Evolutionary conservation across 1,284 basidiomycete species (phyloP), one percentile per base, ranked within the genome.

Genomic region (Leccinum pallidistipes): DNA sequence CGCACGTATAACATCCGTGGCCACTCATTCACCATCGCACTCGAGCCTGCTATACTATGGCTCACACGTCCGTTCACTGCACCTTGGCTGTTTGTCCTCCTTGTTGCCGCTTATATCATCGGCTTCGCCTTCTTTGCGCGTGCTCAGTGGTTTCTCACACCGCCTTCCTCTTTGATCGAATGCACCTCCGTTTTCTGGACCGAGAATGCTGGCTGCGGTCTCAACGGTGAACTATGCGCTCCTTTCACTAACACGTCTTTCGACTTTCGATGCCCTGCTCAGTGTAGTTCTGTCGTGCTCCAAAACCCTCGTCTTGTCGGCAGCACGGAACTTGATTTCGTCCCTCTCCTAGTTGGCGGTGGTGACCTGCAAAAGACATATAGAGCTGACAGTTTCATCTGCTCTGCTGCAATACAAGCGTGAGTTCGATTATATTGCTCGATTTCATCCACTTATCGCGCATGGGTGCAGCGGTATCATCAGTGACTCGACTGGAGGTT

Each of bases 351-450:
- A 55, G 90, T 96, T 1, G 94, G 94, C 9, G 94, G 94, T 14
- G 91, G 91, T 4, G 89, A 92, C 72, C 66, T 63, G 3, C 79
- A 86, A 55, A 69, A 73, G 31, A 92, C 91, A 3, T 95, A 95
- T 69, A 81, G 94, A 68, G 92, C 86, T 1, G 94, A 96, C 72
- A 88, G 82, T 56, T 96, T 95, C 72, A 83, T 95, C 38, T 96
- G 94, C 72, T 86, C 92, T 40, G 87, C 93, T 49, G 93, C 93
- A n/a, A 81, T 89, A 38, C 92, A 93, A 79, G 83, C 86, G 90
- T 92, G 69, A 76, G 86, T 81, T 3, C 11, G 40, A 55, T 36
- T 55, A 10, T 61, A 1, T 52, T 51, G 2, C 11, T 51, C 51
- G 16, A 16, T 21, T 32, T 32, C 31, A 49, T 32, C 21, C 47